Percentiles rank a stretch among this genome's conserved stretches.
phyloP scores from a whole-genome alignment of 306 rosid genomes.

The Rosa multiflora region DNA sequence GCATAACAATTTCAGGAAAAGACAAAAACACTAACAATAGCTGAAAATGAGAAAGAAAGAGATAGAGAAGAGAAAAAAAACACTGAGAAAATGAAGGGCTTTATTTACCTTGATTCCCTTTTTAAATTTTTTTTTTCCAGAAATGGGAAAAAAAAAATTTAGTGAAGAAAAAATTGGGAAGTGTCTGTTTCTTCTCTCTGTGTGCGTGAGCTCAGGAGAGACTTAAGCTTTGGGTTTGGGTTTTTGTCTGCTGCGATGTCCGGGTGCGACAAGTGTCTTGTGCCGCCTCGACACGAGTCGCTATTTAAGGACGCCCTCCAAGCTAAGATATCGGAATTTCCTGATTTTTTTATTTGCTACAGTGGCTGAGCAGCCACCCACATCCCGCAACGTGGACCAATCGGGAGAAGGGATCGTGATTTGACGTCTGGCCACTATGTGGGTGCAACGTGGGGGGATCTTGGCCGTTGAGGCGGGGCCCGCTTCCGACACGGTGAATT shows the following conservation, averaged over 20 bases:
- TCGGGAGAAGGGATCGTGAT: slow-evolving; percentile 22
- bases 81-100: background rate
- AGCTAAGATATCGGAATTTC: slow-evolving; percentile 23
- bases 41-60: background rate
- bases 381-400: slow-evolving; percentile 61
- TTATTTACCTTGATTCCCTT: background rate
- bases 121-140: background rate
- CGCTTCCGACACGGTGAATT: slow-evolving; percentile 48
- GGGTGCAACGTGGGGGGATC: slow-evolving; percentile 31
- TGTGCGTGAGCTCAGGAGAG: slow-evolving; percentile 10
- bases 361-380: slow-evolving; percentile 9
- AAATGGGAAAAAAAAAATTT: background rate
- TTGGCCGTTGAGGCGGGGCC: slow-evolving; percentile 22
- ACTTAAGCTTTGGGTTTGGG: background rate
- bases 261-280: slow-evolving; percentile 75
- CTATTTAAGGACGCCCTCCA: slow-evolving; percentile 38
- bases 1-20: background rate
- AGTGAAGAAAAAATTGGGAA: background rate
- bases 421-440: slow-evolving; percentile 36
- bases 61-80: background rate
- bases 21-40: slow-evolving; percentile 5
- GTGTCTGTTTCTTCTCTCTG: slow-evolving; percentile 34
- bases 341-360: background rate
- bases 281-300: slow-evolving; percentile 41
- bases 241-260: slow-evolving; percentile 26